Conservation (phyloP, 805 yeast genomes). For the Zygosaccharomyces rouxii region DNA sequence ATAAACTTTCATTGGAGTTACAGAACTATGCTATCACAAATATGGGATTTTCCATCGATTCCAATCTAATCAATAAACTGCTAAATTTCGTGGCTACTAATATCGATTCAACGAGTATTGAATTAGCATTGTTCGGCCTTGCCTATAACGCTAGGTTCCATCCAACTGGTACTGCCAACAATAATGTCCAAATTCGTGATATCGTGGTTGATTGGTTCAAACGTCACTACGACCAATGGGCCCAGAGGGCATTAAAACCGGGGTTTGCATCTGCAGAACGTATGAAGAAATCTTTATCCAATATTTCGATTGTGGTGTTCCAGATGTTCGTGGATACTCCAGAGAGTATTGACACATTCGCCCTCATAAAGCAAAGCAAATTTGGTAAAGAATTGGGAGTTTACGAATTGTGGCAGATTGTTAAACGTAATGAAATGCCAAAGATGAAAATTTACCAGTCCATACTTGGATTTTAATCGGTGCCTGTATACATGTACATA, state of each 20-base stretch:
- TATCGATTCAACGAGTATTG: slow-evolving; percentile 52
- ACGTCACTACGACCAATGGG: slow-evolving; percentile 50
- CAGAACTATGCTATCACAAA: slow-evolving; percentile 55
- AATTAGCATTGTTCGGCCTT: slow-evolving; percentile 54
- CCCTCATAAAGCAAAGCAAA: slow-evolving; percentile 29
- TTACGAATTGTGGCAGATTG: slow-evolving; percentile 22
- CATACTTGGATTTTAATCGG: slow-evolving; percentile 11
- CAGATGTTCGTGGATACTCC: slow-evolving; percentile 35
- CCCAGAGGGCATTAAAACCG: slow-evolving; percentile 41
- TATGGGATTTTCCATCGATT: slow-evolving; percentile 46
- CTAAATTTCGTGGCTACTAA: slow-evolving; percentile 55
- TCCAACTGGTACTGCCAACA: neutral
- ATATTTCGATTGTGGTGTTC: slow-evolving; percentile 35
- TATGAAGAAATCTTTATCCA: slow-evolving; percentile 42
- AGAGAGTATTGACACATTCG: slow-evolving; percentile 30
- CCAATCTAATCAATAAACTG: slow-evolving; percentile 47
- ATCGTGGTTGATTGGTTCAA: slow-evolving; percentile 55
- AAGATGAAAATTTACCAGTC: slow-evolving; percentile 15
- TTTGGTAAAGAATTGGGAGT: slow-evolving; percentile 32
- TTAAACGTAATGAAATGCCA: slow-evolving; percentile 11
- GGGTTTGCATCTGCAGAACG: slow-evolving; percentile 43
- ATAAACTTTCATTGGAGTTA: slow-evolving; percentile 22
- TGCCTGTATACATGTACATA: neutral
- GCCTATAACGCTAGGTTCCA: slow-evolving; percentile 33
- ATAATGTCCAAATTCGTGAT: slow-evolving; percentile 22